A percentile compares a stretch with the other conserved stretches of the same genome.
Evolutionary conservation across 2,329 filamentous ascomycete species (phyloP).

Genomic region (Mycosphaerella arachidis): DNA sequence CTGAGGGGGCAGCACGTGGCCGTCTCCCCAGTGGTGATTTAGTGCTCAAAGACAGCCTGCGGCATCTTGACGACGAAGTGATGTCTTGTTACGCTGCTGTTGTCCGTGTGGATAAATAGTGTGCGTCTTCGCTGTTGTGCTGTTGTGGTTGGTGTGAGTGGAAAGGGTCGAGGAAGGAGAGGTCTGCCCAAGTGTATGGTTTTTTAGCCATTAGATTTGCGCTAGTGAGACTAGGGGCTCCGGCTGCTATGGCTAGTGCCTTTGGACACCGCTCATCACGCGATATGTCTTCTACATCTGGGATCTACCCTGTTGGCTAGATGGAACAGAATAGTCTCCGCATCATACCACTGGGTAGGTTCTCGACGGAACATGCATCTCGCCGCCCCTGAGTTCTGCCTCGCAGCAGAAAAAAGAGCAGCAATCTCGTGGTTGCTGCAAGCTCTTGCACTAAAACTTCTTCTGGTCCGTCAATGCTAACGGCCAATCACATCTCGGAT

Average conservation of each 20-base stretch:
- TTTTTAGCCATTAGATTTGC: not conserved
- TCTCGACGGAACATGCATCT: not conserved
- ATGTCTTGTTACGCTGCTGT: constrained; percentile 17
- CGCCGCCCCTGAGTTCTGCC: not conserved
- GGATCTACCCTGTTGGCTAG: too few relatives aligned
- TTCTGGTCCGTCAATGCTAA: not conserved
- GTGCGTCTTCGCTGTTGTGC: constrained; percentile 22
- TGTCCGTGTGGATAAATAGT: constrained; percentile 7
- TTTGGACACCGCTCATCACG: too few relatives aligned
- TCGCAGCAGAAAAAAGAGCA: not conserved
- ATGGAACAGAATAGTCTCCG: too few relatives aligned
- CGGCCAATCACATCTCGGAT: not conserved
- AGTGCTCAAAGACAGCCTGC: constrained; percentile 33
- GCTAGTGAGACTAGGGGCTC: not conserved
- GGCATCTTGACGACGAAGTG: constrained; percentile 35
- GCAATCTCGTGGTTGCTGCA: not conserved
- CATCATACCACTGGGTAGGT: too few relatives aligned
- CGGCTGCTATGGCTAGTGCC: too few relatives aligned
- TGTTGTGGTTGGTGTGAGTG: not conserved
- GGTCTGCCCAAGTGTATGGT: not conserved
- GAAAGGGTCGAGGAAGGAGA: constrained; percentile 7
- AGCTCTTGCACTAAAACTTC: not conserved
- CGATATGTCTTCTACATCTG: too few relatives aligned
- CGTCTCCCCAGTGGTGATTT: constrained; percentile 32
- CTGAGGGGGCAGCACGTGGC: constrained; percentile 29